A percentile compares a stretch with the other conserved stretches of the same genome.
These are phyloP conservation scores for Cryptosporidium parvum DNA, from an alignment of 169 alveolate genomes.

Conservation along the genomic window DNA sequence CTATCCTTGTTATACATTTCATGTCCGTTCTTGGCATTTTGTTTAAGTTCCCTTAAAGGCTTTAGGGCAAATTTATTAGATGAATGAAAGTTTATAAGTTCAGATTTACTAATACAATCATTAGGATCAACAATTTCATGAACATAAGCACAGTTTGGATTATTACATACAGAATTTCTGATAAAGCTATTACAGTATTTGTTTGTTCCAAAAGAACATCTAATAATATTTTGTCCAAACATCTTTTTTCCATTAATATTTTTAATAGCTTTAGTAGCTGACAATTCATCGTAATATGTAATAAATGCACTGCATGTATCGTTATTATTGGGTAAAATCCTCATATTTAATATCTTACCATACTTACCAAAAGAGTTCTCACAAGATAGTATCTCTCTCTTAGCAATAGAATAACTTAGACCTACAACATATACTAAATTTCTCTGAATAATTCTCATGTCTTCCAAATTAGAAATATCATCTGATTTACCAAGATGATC, in stretches of 20 bases:
- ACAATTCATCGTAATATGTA: constrained; percentile 90
- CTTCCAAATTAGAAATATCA: constrained; percentile 80
- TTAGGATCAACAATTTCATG: constrained; percentile 88
- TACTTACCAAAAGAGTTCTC: constrained; percentile 90
- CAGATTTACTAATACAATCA: constrained; percentile 71
- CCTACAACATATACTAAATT: constrained; percentile 91
- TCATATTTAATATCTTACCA: constrained; percentile 88
- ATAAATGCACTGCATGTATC: constrained; percentile 92
- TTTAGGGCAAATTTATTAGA: constrained; percentile 69
- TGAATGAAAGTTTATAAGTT: constrained; percentile 62
- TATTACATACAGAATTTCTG: constrained; percentile 87
- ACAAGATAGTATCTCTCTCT: constrained; percentile 86
- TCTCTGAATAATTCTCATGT: constrained; percentile 90
- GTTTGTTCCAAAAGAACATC: constrained; percentile 94
- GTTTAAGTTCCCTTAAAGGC: constrained; percentile 46
- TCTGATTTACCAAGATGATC: not conserved
- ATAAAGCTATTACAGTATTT: constrained; percentile 92
- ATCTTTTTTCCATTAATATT: constrained; percentile 89
- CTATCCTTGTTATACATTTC: not conserved
- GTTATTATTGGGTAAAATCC: constrained; percentile 87
- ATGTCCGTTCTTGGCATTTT: not conserved
- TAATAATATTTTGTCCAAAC: constrained; percentile 86
- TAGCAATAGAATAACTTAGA: constrained; percentile 85
- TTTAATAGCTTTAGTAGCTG: constrained; percentile 92
- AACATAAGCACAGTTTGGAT: constrained; percentile 92